Evolutionary conservation across 2,329 filamentous ascomycete species (phyloP), one percentile per base, ranked within the genome.

Genomic region (Catunica adiposa): DNA sequence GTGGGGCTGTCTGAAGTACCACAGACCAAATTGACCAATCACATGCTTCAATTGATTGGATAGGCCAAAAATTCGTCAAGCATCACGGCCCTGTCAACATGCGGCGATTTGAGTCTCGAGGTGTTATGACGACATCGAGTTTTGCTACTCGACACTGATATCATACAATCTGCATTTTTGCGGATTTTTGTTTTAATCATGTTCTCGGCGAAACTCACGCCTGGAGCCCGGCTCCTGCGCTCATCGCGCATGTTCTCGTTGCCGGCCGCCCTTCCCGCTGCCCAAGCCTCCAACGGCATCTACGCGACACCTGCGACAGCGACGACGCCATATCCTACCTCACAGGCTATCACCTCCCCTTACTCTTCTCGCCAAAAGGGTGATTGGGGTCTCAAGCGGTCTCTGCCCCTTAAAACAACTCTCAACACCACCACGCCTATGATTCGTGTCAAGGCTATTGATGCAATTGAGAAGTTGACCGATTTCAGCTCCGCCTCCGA

Each of bases 371-470:
- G 87, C 23, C 72, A 75, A 42, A 79, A 79, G 64, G 90, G 90
- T 37, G 90, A 97, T 65, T 97, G 90, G 89, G 90, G 90, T 14
- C 72, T 96, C 63, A 97, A 97, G 71, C 76, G 90, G 56, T 76
- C 88, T 1, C 73, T 97, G 4, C 90, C 90, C 1, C 70, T 83
- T 7, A 83, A 83, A 66, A 82, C 84, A 2, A 89, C 87, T 3
- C 78, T 80, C 20, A 79, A 79, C 55, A 81, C 80, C 5, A 80
- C 82, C 5, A 82, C 81, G n/a, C 86, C 89, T 8, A 73, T 86
- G 52, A 77, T 95, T 55, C 80, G 86, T 61, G 71, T 97, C 62
- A 82, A 80, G 63, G 77, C 84, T 59, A 76, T 94, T 61, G 90
- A 97, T 71, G 86, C 87, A 1, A 78, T 82, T 62, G 89, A 96